phyloP scores from a whole-genome alignment of 2,329 filamentous ascomycete genomes.

The Ramichloridium luteum region DNA sequence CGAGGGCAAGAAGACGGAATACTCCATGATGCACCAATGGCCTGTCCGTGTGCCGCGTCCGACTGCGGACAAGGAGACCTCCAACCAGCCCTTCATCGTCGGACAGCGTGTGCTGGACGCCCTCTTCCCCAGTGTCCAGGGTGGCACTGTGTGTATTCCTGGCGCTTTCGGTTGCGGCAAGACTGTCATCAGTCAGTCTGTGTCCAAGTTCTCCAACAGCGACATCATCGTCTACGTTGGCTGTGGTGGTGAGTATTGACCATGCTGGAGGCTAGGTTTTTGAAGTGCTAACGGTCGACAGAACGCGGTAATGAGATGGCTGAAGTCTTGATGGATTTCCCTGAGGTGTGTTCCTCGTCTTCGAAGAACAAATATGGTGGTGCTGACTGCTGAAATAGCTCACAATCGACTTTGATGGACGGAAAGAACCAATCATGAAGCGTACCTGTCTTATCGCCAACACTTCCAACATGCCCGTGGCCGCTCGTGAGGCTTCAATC shows the following conservation, averaged over 20 bases:
- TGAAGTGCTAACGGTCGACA: constrained; percentile 3
- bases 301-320: constrained; percentile 99
- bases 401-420: constrained; percentile 83
- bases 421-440: constrained; percentile 99
- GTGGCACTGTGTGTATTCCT: constrained; percentile 94
- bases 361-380: not conserved
- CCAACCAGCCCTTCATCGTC: constrained; percentile 84
- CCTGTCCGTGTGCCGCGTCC: constrained; percentile 92
- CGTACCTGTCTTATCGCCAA: constrained; percentile 96
- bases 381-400: constrained; percentile 38
- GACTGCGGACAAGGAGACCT: constrained; percentile 79
- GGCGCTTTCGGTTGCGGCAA: constrained; percentile 98
- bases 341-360: constrained; percentile 45
- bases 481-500: constrained; percentile 94
- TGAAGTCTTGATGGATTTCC: constrained; percentile 99
- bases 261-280: not conserved
- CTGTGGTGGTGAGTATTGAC: constrained; percentile 27
- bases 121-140: constrained; percentile 90
- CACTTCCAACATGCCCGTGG: constrained; percentile 99
- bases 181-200: constrained; percentile 96
- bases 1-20: constrained; percentile 86
- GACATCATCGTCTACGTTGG: constrained; percentile 98
- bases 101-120: constrained; percentile 94
- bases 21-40: constrained; percentile 98
- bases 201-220: constrained; percentile 99